Percentiles rank a stretch among this genome's conserved stretches.
Conservation (phyloP, 2,329 filamentous ascomycete species). For the Diaporthe caulivora region DNA sequence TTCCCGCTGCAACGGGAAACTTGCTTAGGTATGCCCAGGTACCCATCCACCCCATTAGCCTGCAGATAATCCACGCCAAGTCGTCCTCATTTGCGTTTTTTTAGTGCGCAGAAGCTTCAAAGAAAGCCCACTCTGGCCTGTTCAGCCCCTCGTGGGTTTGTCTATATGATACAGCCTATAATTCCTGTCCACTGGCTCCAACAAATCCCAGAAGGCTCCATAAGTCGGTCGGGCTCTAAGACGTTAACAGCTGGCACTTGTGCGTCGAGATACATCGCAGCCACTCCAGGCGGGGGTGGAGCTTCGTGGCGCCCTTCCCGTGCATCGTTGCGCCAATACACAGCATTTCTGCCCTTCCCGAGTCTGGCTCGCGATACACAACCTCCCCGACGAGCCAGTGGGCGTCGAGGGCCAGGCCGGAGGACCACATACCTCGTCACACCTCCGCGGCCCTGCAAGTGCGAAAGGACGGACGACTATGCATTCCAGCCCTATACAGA, state of each 20-base stretch:
- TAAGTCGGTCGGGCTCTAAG: neutral
- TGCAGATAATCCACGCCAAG: constrained; percentile 25
- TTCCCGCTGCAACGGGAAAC: constrained; percentile 9
- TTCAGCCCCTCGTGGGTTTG: neutral
- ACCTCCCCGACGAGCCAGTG: constrained; percentile 6
- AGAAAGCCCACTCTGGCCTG: neutral
- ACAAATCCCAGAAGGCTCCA: neutral
- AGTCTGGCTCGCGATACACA: constrained; percentile 19
- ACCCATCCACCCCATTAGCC: neutral
- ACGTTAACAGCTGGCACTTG: neutral
- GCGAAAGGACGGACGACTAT: constrained; percentile 6
- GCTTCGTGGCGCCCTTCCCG: constrained; percentile 24
- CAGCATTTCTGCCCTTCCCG: constrained; percentile 30
- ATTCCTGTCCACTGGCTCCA: neutral
- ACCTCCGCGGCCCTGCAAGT: constrained; percentile 24
- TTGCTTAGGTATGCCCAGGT: constrained; percentile 5
- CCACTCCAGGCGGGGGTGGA: neutral
- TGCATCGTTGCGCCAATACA: constrained; percentile 26
- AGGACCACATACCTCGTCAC: constrained; percentile 32
- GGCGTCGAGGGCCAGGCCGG: constrained; percentile 6
- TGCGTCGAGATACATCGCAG: neutral
- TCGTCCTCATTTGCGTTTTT: constrained; percentile 5
- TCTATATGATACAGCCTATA: constrained; percentile 8
- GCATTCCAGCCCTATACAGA: constrained; percentile 17
- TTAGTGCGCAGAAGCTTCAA: neutral